These are phyloP conservation scores for Tolypocladium guangdongense DNA, from an alignment of 2,329 filamentous ascomycete species.

Conservation along the genomic window DNA sequence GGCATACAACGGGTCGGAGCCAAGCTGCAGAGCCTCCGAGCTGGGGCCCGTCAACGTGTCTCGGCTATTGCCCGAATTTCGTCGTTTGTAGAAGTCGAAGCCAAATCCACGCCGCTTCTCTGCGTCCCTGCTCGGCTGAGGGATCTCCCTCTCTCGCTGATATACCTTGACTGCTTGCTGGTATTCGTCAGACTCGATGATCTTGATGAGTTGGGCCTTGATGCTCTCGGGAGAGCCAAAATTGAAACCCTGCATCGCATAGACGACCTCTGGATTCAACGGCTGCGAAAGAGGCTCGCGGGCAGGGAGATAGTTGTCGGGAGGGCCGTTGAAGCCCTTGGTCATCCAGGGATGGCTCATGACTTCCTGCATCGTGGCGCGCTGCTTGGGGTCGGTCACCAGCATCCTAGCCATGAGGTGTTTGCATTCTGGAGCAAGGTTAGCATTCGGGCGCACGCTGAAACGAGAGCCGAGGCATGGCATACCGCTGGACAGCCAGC, in stretches of 20 bases:
- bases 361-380: slow-evolving; percentile 81
- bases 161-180: slow-evolving; percentile 68
- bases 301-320: slow-evolving; percentile 77
- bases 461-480: background rate
- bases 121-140: slow-evolving; percentile 46
- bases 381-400: slow-evolving; percentile 81
- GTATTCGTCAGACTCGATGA: slow-evolving; percentile 92
- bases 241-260: slow-evolving; percentile 96
- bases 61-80: slow-evolving; percentile 79
- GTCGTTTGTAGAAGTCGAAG: slow-evolving; percentile 94
- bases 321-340: slow-evolving; percentile 77
- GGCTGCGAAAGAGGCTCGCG: slow-evolving; percentile 81
- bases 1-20: slow-evolving; percentile 81
- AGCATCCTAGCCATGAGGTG: slow-evolving; percentile 90
- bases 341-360: slow-evolving; percentile 93
- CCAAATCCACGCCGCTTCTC: slow-evolving; percentile 80
- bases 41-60: slow-evolving; percentile 82
- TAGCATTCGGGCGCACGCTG: slow-evolving; percentile 16
- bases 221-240: slow-evolving; percentile 85
- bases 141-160: slow-evolving; percentile 54
- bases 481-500: slow-evolving; percentile 77
- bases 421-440: slow-evolving; percentile 63
- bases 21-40: slow-evolving; percentile 70
- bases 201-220: slow-evolving; percentile 65
- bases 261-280: slow-evolving; percentile 70